A percentile compares a stretch with the other conserved stretches of the same genome.
phyloP scores from a whole-genome alignment of 2,329 filamentous ascomycete genomes.

The Hypoxylon sp. region DNA sequence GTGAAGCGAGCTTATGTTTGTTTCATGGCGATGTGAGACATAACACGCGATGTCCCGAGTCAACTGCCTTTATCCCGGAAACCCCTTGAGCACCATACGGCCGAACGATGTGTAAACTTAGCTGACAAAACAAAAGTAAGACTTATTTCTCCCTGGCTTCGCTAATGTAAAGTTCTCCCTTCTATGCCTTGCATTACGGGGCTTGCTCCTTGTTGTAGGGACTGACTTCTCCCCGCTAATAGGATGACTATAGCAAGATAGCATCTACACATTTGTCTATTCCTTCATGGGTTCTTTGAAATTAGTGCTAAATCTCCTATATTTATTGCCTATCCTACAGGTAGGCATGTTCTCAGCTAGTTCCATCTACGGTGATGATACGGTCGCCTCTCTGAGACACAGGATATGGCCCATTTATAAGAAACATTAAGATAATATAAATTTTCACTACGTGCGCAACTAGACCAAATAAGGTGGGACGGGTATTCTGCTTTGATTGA shows the following conservation, averaged over 20 bases:
- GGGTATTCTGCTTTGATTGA: neutral
- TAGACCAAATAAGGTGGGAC: neutral
- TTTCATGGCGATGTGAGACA: slow-evolving; percentile 12
- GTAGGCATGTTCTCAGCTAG: neutral
- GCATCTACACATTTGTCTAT: neutral
- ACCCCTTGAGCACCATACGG: slow-evolving; percentile 5
- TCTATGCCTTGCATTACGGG: neutral
- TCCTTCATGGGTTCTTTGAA: neutral
- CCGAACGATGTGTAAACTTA: neutral
- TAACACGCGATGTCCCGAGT: slow-evolving; percentile 2
- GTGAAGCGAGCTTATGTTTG: slow-evolving; percentile 2
- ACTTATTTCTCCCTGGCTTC: neutral
- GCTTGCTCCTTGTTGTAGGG: neutral
- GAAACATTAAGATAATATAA: neutral
- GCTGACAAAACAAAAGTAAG: neutral
- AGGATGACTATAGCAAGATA: neutral
- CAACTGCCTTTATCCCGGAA: no score
- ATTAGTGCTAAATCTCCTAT: neutral
- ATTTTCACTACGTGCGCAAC: neutral
- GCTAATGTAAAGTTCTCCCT: neutral
- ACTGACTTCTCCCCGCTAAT: neutral
- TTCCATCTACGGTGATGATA: neutral
- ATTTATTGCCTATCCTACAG: neutral
- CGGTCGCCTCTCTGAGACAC: neutral
- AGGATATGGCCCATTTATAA: neutral